Conservation (phyloP, 306 rosid species). For the Prunus padus region DNA sequence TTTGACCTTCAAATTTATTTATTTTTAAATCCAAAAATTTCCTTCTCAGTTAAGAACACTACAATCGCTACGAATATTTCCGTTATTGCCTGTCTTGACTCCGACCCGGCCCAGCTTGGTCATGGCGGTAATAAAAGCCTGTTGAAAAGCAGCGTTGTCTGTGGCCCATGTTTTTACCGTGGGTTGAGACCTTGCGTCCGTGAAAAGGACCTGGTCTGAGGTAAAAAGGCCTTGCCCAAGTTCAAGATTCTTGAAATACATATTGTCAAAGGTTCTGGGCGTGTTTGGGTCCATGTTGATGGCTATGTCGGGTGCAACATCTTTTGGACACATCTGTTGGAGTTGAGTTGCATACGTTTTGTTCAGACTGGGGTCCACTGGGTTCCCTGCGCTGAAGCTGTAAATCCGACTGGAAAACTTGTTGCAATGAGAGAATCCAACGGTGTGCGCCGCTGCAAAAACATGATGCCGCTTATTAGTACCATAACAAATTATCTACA, state of each 20-base stretch:
- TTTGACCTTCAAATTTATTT: background rate
- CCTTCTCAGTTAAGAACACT: slow-evolving; percentile 31
- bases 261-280: slow-evolving; percentile 56
- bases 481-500: background rate
- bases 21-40: background rate
- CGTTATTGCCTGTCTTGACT: slow-evolving; percentile 49
- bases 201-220: slow-evolving; percentile 65
- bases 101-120: slow-evolving; percentile 82
- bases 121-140: slow-evolving; percentile 56
- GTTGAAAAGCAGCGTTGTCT: slow-evolving; percentile 32
- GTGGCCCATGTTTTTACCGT: slow-evolving; percentile 53
- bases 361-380: slow-evolving; percentile 53
- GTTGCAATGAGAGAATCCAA: slow-evolving; percentile 78
- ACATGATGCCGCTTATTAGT: background rate
- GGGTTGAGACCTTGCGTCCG: slow-evolving; percentile 49
- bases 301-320: slow-evolving; percentile 65
- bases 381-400: slow-evolving; percentile 33
- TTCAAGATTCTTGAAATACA: slow-evolving; percentile 61
- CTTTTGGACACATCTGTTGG: slow-evolving; percentile 51
- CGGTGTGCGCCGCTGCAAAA: slow-evolving; percentile 65
- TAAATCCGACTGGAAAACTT: slow-evolving; percentile 47
- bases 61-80: slow-evolving; percentile 67
- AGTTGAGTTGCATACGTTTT: slow-evolving; percentile 38
- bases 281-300: slow-evolving; percentile 78
- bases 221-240: slow-evolving; percentile 59